phyloP scores from a whole-genome alignment of 1,284 basidiomycete genomes.

The Moesziomyces sp. region DNA sequence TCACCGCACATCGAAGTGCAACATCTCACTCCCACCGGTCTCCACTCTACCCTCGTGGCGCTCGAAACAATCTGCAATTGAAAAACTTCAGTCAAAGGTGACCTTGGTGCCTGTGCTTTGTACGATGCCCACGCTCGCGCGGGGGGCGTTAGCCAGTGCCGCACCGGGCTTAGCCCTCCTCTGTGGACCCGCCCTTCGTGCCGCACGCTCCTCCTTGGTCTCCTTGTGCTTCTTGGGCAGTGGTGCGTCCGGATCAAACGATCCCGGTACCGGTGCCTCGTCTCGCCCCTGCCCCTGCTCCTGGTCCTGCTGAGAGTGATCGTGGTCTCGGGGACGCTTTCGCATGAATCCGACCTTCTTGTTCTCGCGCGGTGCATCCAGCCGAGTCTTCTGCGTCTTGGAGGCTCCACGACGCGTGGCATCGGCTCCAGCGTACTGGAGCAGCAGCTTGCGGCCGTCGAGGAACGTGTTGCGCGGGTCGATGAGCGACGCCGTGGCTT shows the following conservation, averaged over 20 bases:
- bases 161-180: constrained; percentile 84
- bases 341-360: not conserved
- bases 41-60: not conserved
- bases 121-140: constrained; percentile 85
- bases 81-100: constrained; percentile 72
- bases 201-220: constrained; percentile 42
- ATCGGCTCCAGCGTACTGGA: constrained; percentile 88
- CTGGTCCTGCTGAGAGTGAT: not conserved
- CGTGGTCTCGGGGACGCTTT: not conserved
- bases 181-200: constrained; percentile 10
- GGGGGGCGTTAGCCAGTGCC: constrained; percentile 85
- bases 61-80: not conserved
- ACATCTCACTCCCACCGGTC: not conserved
- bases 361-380: not conserved
- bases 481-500: constrained; percentile 83
- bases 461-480: constrained; percentile 86
- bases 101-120: constrained; percentile 83
- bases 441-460: constrained; percentile 82
- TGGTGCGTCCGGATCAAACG: constrained; percentile 52
- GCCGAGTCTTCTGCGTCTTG: constrained; percentile 10
- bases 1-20: constrained; percentile 19
- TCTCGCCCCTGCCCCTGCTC: too few species aligned
- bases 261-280: constrained; percentile 51
- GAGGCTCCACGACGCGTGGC: constrained; percentile 73
- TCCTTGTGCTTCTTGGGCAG: constrained; percentile 52